Evolutionary conservation across 331 rosid genomes (phyloP).

Genomic region (Pyrus hybrid): DNA sequence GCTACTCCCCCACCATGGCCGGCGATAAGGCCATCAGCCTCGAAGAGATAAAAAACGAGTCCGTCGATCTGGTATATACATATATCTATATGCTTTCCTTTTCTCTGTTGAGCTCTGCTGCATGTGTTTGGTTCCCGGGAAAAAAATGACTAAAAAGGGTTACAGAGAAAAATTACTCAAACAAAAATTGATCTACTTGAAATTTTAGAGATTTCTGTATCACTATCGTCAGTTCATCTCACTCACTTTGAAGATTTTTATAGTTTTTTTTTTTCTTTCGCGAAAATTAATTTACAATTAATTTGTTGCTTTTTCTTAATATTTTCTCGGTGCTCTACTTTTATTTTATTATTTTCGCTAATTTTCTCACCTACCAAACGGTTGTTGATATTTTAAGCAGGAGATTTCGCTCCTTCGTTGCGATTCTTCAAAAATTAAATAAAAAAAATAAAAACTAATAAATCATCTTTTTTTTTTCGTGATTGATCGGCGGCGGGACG

Average conservation of each 20-base stretch:
- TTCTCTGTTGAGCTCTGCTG: not conserved
- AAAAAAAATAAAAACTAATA: not conserved
- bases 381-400: not conserved
- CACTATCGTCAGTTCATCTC: not conserved
- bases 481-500: not conserved
- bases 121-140: slow-evolving; percentile 11
- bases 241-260: not conserved
- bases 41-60: slow-evolving; percentile 80
- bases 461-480: not conserved
- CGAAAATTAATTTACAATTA: not conserved
- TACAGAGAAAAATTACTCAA: not conserved
- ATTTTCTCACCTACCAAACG: not conserved
- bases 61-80: slow-evolving; percentile 47
- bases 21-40: slow-evolving; percentile 53
- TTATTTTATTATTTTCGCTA: not conserved
- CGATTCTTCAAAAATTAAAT: not conserved
- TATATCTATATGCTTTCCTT: not conserved
- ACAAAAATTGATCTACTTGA: not conserved
- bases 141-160: not conserved
- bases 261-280: not conserved
- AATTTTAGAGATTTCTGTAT: not conserved
- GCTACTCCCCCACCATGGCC: slow-evolving; percentile 36
- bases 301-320: not conserved
- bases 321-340: not conserved
- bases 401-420: not conserved